Percentiles rank a stretch among this genome's conserved stretches.
Conservation (phyloP, 805 yeast genomes). For the Candida sithepensis region DNA sequence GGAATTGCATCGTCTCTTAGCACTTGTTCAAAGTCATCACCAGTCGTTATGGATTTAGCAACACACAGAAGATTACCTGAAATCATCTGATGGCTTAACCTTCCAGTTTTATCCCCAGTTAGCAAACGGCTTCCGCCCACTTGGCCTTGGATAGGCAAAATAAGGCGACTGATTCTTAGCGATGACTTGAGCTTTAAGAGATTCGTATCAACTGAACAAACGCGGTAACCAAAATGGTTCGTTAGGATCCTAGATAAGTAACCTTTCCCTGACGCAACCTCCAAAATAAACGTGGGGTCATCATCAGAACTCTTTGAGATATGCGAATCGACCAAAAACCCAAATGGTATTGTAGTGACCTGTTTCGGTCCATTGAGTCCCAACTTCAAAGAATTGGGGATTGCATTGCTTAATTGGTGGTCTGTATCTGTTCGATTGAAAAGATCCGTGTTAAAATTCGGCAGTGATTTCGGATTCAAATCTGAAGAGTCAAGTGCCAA, state of each 20-base stretch:
- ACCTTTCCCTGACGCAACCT: conserved; percentile 32
- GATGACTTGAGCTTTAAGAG: conserved; percentile 18
- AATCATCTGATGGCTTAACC: not conserved
- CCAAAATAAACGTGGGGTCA: conserved; percentile 13
- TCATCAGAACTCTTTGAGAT: not conserved
- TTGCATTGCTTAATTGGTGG: not conserved
- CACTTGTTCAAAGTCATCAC: conserved; percentile 7
- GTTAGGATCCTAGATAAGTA: conserved; percentile 25
- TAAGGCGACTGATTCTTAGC: conserved; percentile 18
- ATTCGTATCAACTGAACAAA: conserved; percentile 25
- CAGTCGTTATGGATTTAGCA: conserved; percentile 1
- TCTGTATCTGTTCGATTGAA: not conserved
- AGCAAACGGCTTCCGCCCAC: conserved; percentile 2
- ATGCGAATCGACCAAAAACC: not conserved
- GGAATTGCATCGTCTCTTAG: conserved; percentile 1
- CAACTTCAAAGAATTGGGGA: conserved; percentile 4
- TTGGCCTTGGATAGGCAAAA: conserved; percentile 11
- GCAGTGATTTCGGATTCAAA: not conserved
- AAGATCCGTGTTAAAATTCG: not conserved
- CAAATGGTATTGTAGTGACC: conserved; percentile 14
- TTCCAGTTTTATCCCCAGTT: not conserved
- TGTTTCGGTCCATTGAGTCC: conserved; percentile 15
- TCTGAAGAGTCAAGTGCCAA: not conserved
- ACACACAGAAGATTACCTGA: conserved; percentile 13
- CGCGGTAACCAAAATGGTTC: conserved; percentile 10